Percentiles rank a stretch among this genome's conserved stretches.
Evolutionary conservation across 805 yeast species (phyloP).

Genomic region (Lachancea waltii): DNA sequence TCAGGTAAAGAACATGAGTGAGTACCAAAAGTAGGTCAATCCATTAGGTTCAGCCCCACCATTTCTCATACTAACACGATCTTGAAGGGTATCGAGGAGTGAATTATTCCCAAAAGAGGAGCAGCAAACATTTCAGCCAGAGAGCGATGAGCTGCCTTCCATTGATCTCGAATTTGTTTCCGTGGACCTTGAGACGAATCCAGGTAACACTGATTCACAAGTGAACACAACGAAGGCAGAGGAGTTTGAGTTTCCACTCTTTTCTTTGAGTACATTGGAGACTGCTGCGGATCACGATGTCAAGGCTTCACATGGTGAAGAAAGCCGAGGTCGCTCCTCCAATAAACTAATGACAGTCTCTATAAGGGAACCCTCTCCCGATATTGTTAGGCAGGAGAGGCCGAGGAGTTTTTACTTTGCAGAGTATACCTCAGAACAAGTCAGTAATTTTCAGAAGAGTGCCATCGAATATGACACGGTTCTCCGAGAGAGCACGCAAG

Average conservation of each 20-base stretch:
- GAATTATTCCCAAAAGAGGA: constrained; percentile 16
- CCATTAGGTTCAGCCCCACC: too few relatives aligned
- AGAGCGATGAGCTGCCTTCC: constrained; percentile 22
- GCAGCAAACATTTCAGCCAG: constrained; percentile 6
- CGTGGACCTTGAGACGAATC: too few relatives aligned
- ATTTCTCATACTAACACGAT: too few relatives aligned
- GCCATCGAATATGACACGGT: constrained; percentile 20
- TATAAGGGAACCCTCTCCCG: constrained; percentile 20
- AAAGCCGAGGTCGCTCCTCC: constrained; percentile 10
- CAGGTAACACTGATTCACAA: constrained; percentile 2
- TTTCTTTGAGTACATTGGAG: constrained; percentile 16
- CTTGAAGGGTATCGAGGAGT: constrained; percentile 21
- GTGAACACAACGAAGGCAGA: constrained; percentile 11
- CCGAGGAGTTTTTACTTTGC: constrained; percentile 24
- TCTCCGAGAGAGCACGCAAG: constrained; percentile 10
- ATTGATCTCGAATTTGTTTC: constrained; percentile 26
- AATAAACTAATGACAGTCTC: constrained; percentile 24
- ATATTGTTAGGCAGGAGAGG: constrained; percentile 17
- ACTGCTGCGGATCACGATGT: neutral
- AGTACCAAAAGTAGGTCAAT: too few relatives aligned
- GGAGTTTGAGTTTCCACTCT: constrained; percentile 29
- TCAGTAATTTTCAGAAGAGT: constrained; percentile 12
- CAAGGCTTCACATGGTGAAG: neutral
- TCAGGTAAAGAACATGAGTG: too few relatives aligned
- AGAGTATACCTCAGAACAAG: constrained; percentile 12